Evolutionary conservation across 2,329 filamentous ascomycete genomes (phyloP), one percentile per base, ranked within the genome.

Genomic region (Dendryphion nanum): DNA sequence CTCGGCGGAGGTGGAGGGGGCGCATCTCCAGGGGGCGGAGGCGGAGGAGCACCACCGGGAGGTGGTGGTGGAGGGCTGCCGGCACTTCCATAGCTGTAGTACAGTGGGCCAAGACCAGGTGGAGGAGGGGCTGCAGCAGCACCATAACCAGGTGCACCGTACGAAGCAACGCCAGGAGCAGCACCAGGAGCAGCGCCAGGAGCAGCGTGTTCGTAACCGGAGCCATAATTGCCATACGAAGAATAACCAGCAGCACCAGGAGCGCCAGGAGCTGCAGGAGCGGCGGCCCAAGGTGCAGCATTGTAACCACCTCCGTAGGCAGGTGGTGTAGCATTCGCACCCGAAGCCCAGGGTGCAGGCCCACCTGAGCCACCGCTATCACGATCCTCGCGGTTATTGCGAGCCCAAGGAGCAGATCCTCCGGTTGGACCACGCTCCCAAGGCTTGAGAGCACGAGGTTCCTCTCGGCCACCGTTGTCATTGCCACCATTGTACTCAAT

Each of bases 371-470:
- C 78, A 31, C 76, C 66, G 33, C 44, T 41, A 16, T 47, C 45
- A 15, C 68, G 51, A 36, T 75, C 73, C 42, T 71, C 68, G 46
- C 70, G 62, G 52, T 61, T 76, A 71, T 51, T 53, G 33, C 58
- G 56, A 18, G 59, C 54, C 88, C 90, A 95, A 6, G 89, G 89
- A 51, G 89, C 89, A 62, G 87, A 79, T 41, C 84, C 88, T 41
- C 87, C 88, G 19, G 86, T 89, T 14, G 89, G 87, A 24, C 85
- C 87, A 59, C 87, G 82, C 64, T 95, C 86, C 89, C 89, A 96
- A 35, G 90, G 90, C 68, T 88, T 91, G 51, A 79, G 74, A 51
- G 85, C 82, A 48, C 73, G 73, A 41, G 69, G 63, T 53, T 55
- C 59, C n/a, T 62, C 66, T 37, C 64, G 67, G 37, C 32, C 31